Conservation (phyloP, 1,284 basidiomycete genomes). For the Sporisorium exsertum region DNA sequence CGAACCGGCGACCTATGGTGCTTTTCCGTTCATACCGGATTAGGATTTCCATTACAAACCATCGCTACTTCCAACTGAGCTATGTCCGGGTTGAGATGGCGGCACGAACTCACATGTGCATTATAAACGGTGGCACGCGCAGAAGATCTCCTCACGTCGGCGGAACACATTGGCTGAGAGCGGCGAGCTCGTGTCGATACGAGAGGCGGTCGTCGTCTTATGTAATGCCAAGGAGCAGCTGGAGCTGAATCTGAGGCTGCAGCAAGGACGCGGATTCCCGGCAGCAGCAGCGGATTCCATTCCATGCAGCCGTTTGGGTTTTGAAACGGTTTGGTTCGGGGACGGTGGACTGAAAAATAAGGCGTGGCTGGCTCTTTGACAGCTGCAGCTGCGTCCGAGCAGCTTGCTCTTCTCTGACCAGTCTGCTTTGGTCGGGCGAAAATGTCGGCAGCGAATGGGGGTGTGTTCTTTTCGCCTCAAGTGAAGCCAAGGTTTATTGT, state of each 20-base stretch:
- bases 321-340: no score
- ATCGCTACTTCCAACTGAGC: constrained; percentile 60
- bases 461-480: background rate
- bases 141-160: no score
- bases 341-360: background rate
- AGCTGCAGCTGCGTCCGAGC: background rate
- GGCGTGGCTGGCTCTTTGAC: background rate
- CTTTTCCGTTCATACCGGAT: constrained; percentile 47
- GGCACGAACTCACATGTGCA: background rate
- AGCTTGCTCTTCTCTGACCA: background rate
- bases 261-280: background rate
- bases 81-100: constrained; percentile 26
- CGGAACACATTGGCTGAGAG: no score
- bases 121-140: constrained; percentile 6
- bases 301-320: background rate
- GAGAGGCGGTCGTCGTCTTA: background rate
- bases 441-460: background rate
- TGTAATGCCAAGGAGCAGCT: background rate
- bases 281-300: background rate
- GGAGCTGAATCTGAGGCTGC: background rate
- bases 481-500: no score
- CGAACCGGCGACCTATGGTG: constrained; percentile 59
- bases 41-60: constrained; percentile 58
- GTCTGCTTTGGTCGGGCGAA: background rate
- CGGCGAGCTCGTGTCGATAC: background rate